phyloP scores from a whole-genome alignment of 306 rosid genomes.

The Macrotyloma uniflorum region DNA sequence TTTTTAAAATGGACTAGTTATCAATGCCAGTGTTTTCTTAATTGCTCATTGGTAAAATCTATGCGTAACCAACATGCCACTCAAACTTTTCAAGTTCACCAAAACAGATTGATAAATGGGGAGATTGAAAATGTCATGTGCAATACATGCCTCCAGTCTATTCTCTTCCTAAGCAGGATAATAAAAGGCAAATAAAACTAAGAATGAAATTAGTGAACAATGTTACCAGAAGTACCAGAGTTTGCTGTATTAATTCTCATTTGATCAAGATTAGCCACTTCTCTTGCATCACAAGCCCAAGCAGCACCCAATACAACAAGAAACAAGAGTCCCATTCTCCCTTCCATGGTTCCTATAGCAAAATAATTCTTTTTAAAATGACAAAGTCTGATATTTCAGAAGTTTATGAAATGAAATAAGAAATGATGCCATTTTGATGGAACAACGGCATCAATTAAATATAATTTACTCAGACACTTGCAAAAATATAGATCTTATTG shows the following conservation, averaged over 20 bases:
- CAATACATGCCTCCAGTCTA: background rate
- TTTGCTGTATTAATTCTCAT: slow-evolving; percentile 2
- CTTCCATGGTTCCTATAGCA: slow-evolving; percentile 57
- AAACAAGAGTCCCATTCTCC: slow-evolving; percentile 57
- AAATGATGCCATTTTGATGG: background rate
- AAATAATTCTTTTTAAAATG: background rate
- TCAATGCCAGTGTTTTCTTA: background rate
- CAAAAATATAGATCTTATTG: background rate
- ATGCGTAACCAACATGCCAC: background rate
- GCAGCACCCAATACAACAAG: slow-evolving; percentile 55
- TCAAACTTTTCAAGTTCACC: background rate
- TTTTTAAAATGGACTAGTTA: background rate
- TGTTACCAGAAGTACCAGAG: slow-evolving; percentile 31
- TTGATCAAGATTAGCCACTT: slow-evolving; percentile 23
- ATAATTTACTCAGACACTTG: background rate
- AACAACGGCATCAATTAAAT: background rate
- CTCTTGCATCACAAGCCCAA: slow-evolving; percentile 66
- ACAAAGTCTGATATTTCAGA: background rate
- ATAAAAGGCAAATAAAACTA: slow-evolving; percentile 8
- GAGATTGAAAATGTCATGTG: slow-evolving; percentile 3
- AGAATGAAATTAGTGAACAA: background rate
- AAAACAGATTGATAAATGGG: background rate
- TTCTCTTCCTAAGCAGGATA: slow-evolving; percentile 7
- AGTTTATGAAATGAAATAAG: background rate
- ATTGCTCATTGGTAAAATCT: background rate